Percentiles rank a stretch among this genome's conserved stretches.
phyloP scores from a whole-genome alignment of 2,329 filamentous ascomycete species.

The Diaporthe vexans region DNA sequence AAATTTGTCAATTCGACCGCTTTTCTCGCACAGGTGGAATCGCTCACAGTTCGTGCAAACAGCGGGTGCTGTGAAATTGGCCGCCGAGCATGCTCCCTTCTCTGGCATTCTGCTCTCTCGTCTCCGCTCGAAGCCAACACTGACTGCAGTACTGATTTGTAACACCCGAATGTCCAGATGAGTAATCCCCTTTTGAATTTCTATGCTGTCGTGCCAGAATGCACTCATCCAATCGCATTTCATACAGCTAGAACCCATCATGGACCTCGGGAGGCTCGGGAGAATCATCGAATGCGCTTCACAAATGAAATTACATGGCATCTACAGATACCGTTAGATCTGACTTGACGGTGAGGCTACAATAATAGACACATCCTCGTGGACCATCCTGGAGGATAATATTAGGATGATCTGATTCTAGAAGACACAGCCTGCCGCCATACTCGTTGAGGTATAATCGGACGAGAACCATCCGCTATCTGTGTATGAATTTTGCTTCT shows the following conservation, averaged over 20 bases:
- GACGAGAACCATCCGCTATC: background rate
- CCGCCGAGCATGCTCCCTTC: background rate
- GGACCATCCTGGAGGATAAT: background rate
- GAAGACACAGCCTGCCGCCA: constrained; percentile 12
- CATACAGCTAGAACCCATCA: background rate
- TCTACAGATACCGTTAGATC: background rate
- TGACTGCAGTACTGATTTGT: background rate
- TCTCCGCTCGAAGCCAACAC: background rate
- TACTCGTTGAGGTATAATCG: background rate
- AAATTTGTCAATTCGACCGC: background rate
- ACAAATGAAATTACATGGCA: background rate
- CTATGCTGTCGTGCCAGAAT: too few species aligned
- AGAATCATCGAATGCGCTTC: background rate
- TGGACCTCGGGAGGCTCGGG: background rate
- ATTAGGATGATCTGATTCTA: background rate
- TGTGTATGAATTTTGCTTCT: background rate
- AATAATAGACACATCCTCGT: background rate
- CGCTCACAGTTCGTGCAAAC: background rate
- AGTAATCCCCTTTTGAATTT: background rate
- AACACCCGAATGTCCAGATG: background rate
- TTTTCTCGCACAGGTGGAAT: background rate
- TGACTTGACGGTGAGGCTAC: too few species aligned
- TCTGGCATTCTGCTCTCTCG: background rate
- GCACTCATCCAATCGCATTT: constrained; percentile 4
- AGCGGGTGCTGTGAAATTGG: background rate